These are phyloP conservation scores for Citrus cavaleriei DNA, from an alignment of 345 rosid species.

Conservation along the genomic window DNA sequence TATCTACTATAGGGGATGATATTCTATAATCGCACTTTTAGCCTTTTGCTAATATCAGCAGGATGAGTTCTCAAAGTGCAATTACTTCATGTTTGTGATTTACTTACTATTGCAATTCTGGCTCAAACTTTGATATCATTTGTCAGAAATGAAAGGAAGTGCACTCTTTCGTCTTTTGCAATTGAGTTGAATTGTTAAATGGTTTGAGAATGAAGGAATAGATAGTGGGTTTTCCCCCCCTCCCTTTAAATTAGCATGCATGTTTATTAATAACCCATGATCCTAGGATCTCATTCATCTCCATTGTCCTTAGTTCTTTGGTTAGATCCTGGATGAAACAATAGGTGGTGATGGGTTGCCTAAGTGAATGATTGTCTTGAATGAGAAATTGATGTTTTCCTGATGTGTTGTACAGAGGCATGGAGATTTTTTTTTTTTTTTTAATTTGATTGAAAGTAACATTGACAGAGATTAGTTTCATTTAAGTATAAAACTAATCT, in stretches of 20 bases:
- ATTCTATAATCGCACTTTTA: conserved; percentile 13
- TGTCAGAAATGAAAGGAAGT: conserved; percentile 1
- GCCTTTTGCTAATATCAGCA: conserved; percentile 4
- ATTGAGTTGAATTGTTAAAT: neutral
- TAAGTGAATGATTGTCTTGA: neutral
- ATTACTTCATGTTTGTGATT: conserved; percentile 14
- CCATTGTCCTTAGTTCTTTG: neutral
- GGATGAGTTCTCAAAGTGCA: conserved; percentile 19
- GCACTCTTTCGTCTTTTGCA: conserved; percentile 1
- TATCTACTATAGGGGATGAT: conserved; percentile 23
- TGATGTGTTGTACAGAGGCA: no score
- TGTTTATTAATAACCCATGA: neutral
- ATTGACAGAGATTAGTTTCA: neutral
- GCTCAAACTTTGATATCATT: conserved; percentile 14
- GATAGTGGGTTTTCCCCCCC: neutral
- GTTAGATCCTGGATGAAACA: neutral
- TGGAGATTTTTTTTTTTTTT: no score
- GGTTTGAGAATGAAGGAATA: conserved; percentile 8
- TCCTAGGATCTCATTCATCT: neutral
- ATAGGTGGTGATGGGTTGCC: conserved; percentile 2
- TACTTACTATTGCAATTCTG: conserved; percentile 16
- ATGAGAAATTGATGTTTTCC: conserved; percentile 8
- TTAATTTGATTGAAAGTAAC: no score
- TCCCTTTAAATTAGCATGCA: neutral
- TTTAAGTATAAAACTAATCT: neutral